Base-by-base conservation (phyloP, 176 grass and related monocot species). In the Miscanthus lutarioriparius region DNA sequence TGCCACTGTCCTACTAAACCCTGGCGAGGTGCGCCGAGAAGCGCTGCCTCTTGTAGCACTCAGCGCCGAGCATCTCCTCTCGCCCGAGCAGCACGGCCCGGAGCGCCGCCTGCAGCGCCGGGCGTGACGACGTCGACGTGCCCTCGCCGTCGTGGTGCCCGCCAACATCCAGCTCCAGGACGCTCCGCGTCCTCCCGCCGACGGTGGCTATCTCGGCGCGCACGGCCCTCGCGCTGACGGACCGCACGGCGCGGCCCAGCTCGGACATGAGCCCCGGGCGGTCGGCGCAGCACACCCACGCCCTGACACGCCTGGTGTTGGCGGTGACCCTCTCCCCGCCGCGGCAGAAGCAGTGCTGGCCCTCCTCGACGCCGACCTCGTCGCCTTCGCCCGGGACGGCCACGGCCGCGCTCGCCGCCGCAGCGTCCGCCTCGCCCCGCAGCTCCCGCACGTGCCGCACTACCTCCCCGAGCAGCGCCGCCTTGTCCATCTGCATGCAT, bases 251-350 rank as follows among this genome's bases (percentile, higher is more conserved):
- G 65, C 86, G 77, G 19, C 79, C 86, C 70, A 99, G 88, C 83
- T 99, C 96, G 15, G 89, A 86, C 96, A 99, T 96, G 73, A 99
- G 76, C 1, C 89, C 93, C 6, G 91, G 93, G 19, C 93, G 89
- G 83, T 99, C 93, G 27, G 87, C 87, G 77, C 96, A 99, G 80
- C 96, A 94, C 35, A 99, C 89, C 91, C 89, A 96, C 17, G 91
- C 93, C 80, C 80, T 88, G 36, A 99, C 78, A 59, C 81, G 72
- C 69, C 66, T 87, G 10, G 70, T 41, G 78, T 0, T 37, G 56
- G n/a, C 1, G 38, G 40, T 39, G 12, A n/a, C n/a, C 69, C 26
- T 36, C 66, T 33, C 36, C 19, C 26, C 82, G 2, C 16, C 75
- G 43, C 77, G 49, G 54, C 78, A 81, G 27, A 1, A 40, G 75